Evolutionary conservation across 495 filamentous ascomycete genomes (phyloP), one percentile per base, ranked within the genome.

Genomic region (Neurospora tetraspora): DNA sequence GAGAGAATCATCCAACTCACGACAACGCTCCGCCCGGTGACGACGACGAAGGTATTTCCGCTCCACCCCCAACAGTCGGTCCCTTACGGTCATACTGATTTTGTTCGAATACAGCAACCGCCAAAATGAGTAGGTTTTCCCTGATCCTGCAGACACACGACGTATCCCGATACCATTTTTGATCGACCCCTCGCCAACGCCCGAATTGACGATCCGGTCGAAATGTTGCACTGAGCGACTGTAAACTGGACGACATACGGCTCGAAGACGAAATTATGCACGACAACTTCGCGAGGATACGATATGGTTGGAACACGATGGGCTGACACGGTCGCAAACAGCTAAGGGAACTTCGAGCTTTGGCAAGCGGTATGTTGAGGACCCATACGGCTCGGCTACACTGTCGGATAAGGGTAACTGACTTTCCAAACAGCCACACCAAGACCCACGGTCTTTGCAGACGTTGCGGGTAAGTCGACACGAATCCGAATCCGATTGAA

Each of bases 371-470:
- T 81, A 80, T 73, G 79, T 79, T 69, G 18, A 39, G 16, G 16
- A 53, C 7, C 27, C 34, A 34, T 65, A 10, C 47, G 20, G 23
- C 34, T 10, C 20, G 36, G 20, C 18, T 23, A 71, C 34, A 70
- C 31, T 31, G 20, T 14, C 53, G n/a, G 9, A 36, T 18, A 34
- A 70, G 53, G 42, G 8, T 70, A 38, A 69, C 78, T 80, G 69
- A 80, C 75, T 77, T 70, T 20, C 20, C 68, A 65, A n/a, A 70
- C 36, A 81, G 79, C 89, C 93, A 99, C 89, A 99, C 95, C 89
- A 99, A 99, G 89, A 93, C 96, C 85, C 96, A 99, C 89, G 96
- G 93, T 79, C 89, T 99, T 83, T 99, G 96, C 93, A 91, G 96
- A 89, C 96, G 96, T 85, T 99, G 96, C 91, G 96, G 96, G 97